Evolutionary conservation across 2,329 filamentous ascomycete species (phyloP).

Genomic region (Cryphonectria carpinicola): DNA sequence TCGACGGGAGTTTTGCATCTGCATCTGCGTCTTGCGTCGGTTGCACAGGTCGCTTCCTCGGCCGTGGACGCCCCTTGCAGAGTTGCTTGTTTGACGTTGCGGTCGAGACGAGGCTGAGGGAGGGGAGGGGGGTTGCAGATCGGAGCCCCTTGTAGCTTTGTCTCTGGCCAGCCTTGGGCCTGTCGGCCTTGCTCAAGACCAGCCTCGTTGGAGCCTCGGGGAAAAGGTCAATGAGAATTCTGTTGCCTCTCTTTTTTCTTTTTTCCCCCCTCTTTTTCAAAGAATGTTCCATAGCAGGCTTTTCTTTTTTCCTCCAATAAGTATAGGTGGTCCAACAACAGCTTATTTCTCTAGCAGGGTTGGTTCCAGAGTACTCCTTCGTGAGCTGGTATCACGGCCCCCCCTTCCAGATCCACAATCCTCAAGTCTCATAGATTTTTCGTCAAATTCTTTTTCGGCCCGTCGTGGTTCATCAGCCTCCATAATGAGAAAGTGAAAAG

Average conservation of each 20-base stretch:
- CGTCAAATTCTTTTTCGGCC: background rate
- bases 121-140: background rate
- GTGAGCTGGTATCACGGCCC: background rate
- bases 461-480: background rate
- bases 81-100: constrained; percentile 12
- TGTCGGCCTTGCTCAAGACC: background rate
- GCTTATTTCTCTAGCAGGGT: background rate
- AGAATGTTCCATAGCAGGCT: too few species aligned
- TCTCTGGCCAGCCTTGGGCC: constrained; percentile 1
- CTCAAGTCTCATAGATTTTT: background rate
- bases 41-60: constrained; percentile 1
- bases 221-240: background rate
- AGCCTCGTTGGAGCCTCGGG: background rate
- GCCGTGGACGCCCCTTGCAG: background rate
- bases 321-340: background rate
- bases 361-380: background rate
- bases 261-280: too few species aligned
- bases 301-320: background rate
- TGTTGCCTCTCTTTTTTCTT: background rate
- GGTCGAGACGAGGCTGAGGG: constrained; percentile 11
- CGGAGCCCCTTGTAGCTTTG: background rate
- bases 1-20: constrained; percentile 7
- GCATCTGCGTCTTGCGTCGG: background rate
- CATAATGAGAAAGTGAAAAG: background rate
- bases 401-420: background rate